A percentile compares a stretch with the other conserved stretches of the same genome.
phyloP scores from a whole-genome alignment of 345 rosid genomes.

The Dimocarpus longan region DNA sequence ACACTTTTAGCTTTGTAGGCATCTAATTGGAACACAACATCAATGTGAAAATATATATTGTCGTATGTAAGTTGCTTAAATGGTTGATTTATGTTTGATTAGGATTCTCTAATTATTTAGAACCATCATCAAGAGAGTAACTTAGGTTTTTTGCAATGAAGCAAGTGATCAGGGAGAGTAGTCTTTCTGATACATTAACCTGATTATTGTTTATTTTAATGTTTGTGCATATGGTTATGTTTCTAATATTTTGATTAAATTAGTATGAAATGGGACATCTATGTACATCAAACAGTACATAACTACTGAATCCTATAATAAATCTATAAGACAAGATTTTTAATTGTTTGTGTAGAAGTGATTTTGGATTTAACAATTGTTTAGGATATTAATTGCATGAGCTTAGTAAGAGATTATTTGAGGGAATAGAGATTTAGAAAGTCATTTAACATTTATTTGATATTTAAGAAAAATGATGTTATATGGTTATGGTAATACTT shows the following conservation, averaged over 20 bases:
- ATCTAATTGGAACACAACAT: background rate
- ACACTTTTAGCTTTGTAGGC: background rate
- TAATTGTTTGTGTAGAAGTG: background rate
- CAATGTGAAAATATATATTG: background rate
- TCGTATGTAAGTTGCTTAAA: background rate
- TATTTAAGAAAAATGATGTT: too few relatives aligned
- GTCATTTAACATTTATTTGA: too few relatives aligned
- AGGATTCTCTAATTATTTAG: background rate
- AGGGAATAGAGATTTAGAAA: too few relatives aligned
- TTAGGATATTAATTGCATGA: background rate
- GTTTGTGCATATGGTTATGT: background rate
- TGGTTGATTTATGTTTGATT: background rate
- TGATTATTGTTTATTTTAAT: background rate
- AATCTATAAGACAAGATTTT: background rate
- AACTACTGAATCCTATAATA: background rate
- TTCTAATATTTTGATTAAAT: too few relatives aligned
- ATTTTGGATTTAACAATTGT: background rate
- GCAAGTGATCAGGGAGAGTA: background rate
- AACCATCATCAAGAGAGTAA: background rate
- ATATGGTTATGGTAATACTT: background rate
- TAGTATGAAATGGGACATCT: background rate
- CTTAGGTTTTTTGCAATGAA: background rate
- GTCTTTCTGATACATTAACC: background rate
- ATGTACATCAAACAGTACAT: background rate
- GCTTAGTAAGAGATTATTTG: too few relatives aligned